A percentile compares a stretch with the other conserved stretches of the same genome.
These are phyloP conservation scores for Jaenimonas drosophilae DNA, from an alignment of 208 protist genomes.

Conservation along the genomic window DNA sequence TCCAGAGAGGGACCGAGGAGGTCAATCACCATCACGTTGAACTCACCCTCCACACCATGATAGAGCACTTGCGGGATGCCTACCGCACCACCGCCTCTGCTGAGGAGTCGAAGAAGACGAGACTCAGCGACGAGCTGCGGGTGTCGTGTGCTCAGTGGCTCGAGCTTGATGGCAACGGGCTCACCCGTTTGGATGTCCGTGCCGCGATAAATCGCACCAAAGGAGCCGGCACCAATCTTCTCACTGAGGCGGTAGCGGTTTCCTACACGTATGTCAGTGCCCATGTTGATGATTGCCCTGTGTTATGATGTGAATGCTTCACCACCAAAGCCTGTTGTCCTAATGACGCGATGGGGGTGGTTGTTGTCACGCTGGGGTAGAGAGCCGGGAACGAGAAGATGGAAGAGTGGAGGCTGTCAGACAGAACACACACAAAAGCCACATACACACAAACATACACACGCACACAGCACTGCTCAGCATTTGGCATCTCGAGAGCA, in stretches of 20 bases:
- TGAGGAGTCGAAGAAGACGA: slow-evolving; percentile 51
- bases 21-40: slow-evolving; percentile 93
- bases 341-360: too few relatives aligned
- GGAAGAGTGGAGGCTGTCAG: neutral
- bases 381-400: too few relatives aligned
- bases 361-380: too few relatives aligned
- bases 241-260: slow-evolving; percentile 93
- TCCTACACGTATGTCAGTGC: slow-evolving; percentile 91
- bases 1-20: slow-evolving; percentile 88
- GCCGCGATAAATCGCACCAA: slow-evolving; percentile 89
- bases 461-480: too few relatives aligned
- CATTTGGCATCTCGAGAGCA: too few relatives aligned
- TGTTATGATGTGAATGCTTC: neutral
- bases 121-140: slow-evolving; percentile 89
- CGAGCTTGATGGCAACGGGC: slow-evolving; percentile 89
- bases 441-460: too few relatives aligned
- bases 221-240: slow-evolving; percentile 96
- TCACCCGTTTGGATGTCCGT: slow-evolving; percentile 86
- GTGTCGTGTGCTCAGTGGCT: slow-evolving; percentile 80
- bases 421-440: neutral
- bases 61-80: slow-evolving; percentile 84
- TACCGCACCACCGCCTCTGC: slow-evolving; percentile 49
- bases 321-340: neutral
- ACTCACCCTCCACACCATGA: slow-evolving; percentile 87
- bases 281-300: slow-evolving; percentile 22